phyloP scores from a whole-genome alignment of 495 filamentous ascomycete species.

The Immersiella caudata region DNA sequence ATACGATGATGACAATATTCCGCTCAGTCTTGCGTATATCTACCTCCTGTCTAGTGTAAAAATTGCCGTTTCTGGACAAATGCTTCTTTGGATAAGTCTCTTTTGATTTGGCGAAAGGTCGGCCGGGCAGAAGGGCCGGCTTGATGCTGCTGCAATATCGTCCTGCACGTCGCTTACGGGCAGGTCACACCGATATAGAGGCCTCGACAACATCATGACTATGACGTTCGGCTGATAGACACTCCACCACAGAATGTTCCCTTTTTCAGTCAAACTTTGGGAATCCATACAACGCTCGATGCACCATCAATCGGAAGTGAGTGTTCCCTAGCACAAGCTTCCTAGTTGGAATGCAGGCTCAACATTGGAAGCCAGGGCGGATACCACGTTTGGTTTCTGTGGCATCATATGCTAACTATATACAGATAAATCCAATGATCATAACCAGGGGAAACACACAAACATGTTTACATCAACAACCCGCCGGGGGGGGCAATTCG shows the following conservation, averaged over 20 bases:
- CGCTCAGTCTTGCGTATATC: background rate
- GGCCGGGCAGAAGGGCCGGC: background rate
- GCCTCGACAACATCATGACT: background rate
- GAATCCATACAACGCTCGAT: no score
- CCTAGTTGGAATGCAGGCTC: background rate
- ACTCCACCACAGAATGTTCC: no score
- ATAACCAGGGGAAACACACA: background rate
- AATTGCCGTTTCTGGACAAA: background rate
- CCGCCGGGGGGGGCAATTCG: background rate
- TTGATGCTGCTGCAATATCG: background rate
- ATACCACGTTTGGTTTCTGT: background rate
- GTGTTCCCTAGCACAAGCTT: background rate
- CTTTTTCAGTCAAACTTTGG: no score
- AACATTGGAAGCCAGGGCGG: no score
- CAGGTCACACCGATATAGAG: background rate
- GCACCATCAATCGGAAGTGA: no score
- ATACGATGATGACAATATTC: constrained; percentile 2
- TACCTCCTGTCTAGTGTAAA: background rate
- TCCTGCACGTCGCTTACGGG: background rate
- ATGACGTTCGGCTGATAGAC: no score
- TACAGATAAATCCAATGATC: background rate
- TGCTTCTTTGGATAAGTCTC: no score
- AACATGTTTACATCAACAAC: background rate
- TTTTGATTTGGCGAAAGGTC: no score
- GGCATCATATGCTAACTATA: background rate